Evolutionary conservation across 83 land plant genomes (phyloP), one percentile per base, ranked within the genome.

Genomic region (Thuja plicata): DNA sequence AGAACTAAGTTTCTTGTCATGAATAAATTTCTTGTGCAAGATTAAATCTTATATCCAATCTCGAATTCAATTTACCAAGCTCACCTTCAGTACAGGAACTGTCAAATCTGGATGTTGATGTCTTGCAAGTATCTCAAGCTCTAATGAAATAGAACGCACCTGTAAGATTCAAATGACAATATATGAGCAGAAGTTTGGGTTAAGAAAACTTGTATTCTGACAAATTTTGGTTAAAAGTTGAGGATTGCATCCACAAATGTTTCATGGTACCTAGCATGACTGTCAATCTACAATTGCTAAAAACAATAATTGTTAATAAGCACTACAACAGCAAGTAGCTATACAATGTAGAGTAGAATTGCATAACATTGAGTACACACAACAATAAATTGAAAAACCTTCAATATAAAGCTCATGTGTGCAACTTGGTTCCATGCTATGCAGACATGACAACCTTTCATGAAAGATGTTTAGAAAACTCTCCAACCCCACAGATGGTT

Each of bases 51-150:
- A 34, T n/a, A 78, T 38, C 41, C 19, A 19, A 37, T 81, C 12
- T 43, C 2, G 16, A n/a, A 46, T 83, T 21, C 8, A 57, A 43
- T 81, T 78, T 43, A 43, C 30, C 27, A 30, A 83, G 57, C 50
- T 83, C 19, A 94, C 96, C 95, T 95, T 95, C 48, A 95, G 78
- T 74, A 95, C 92, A 32, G 96, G 91, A 78, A 91, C 60, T 19
- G 93, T 95, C 87, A 95, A 66, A 78, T 90, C 74, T 6, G 96
- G 96, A 78, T 92, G 94, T 76, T 90, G 92, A 89, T 91, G 93
- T 60, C 96, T 90, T 54, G 95, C 92, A 90, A 95, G 92, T 81
- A 95, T 90, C 73, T 95, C 95, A 86, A 95, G 93, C 87, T 95
- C 96, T 88, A 85, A 35, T 46, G 95, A 94, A 35, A 95, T 91